phyloP scores from a whole-genome alignment of 2,329 filamentous ascomycete species.

The Fusarium lyarnte region DNA sequence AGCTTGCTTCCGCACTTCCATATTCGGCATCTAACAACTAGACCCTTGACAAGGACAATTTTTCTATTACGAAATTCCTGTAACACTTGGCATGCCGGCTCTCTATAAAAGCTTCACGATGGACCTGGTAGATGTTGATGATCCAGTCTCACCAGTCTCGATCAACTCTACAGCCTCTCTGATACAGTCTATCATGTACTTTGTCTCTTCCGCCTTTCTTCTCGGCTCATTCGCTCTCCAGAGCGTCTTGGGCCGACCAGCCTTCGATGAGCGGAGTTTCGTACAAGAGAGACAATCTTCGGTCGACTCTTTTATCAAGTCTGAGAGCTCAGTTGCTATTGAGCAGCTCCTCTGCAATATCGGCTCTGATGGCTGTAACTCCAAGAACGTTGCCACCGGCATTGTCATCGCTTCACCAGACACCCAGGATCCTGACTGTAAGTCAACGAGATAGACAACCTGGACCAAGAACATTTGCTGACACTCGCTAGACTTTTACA shows the following conservation, averaged over 20 bases:
- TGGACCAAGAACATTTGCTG: neutral
- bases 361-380: constrained; percentile 62
- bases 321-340: constrained; percentile 62
- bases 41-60: constrained; percentile 1
- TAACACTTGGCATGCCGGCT: neutral
- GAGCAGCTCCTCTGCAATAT: constrained; percentile 67
- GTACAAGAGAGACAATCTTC: constrained; percentile 54
- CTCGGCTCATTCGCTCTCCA: constrained; percentile 63
- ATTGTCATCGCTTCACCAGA: constrained; percentile 67
- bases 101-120: constrained; percentile 39
- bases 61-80: neutral
- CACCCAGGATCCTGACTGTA: constrained; percentile 64
- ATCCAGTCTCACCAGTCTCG: constrained; percentile 40
- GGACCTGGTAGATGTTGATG: constrained; percentile 39
- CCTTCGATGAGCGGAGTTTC: constrained; percentile 41
- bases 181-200: constrained; percentile 59
- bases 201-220: constrained; percentile 60
- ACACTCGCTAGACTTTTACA: constrained; percentile 71
- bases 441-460: constrained; percentile 37
- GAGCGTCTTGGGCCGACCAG: constrained; percentile 59
- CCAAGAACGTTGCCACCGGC: constrained; percentile 58
- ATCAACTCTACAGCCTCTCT: constrained; percentile 44
- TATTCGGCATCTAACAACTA: constrained; percentile 23
- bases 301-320: constrained; percentile 63
- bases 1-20: constrained; percentile 34